These are phyloP conservation scores for Posidonia australis DNA, from an alignment of 106 monocot species.

Conservation along the genomic window DNA sequence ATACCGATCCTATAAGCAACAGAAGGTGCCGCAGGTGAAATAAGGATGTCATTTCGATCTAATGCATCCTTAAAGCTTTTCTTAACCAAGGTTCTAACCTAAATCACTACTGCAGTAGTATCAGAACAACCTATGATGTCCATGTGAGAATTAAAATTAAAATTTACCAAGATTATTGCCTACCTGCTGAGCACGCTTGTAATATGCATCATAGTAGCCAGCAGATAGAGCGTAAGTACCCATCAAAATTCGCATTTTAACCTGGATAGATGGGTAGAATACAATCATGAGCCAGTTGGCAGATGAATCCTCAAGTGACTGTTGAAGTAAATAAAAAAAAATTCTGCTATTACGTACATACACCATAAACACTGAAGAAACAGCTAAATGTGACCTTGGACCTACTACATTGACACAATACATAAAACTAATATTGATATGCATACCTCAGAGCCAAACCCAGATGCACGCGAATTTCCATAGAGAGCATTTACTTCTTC, in stretches of 20 bases:
- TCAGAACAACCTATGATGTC: neutral
- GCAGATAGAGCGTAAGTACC: slow-evolving; percentile 96
- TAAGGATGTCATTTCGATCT: slow-evolving; percentile 64
- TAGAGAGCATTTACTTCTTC: slow-evolving; percentile 65
- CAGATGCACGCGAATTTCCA: slow-evolving; percentile 67
- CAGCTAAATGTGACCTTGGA: too few relatives aligned
- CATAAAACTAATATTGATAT: neutral
- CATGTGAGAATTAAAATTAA: neutral
- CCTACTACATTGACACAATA: neutral
- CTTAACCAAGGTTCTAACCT: slow-evolving; percentile 92
- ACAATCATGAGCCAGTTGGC: neutral
- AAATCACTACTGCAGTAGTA: slow-evolving; percentile 5
- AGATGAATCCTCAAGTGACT: neutral
- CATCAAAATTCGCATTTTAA: slow-evolving; percentile 98
- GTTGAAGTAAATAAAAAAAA: neutral
- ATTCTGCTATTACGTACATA: neutral
- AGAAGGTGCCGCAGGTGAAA: slow-evolving; percentile 93
- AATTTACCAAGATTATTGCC: neutral
- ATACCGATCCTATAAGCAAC: slow-evolving; percentile 88
- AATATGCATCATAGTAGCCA: slow-evolving; percentile 96
- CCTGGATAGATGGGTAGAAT: slow-evolving; percentile 26
- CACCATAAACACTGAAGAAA: neutral
- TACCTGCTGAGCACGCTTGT: slow-evolving; percentile 96
- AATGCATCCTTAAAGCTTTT: slow-evolving; percentile 86
- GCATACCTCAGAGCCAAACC: slow-evolving; percentile 77